phyloP scores from a whole-genome alignment of 768 basidiomycete genomes.

The Phanerochaete carnosa region DNA sequence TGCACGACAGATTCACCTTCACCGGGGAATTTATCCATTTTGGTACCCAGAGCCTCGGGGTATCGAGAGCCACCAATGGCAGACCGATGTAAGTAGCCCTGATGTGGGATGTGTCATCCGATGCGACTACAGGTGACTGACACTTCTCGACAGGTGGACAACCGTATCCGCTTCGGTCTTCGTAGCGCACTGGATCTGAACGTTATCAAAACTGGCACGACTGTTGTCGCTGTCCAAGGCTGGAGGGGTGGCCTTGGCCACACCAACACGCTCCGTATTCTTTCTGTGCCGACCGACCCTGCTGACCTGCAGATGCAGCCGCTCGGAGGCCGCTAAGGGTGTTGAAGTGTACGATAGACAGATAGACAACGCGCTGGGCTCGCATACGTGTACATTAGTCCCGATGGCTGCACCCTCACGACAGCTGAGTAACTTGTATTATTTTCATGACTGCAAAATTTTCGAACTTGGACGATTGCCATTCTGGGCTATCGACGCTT shows the following conservation, averaged over 20 bases:
- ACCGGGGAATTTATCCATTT: slow-evolving; percentile 96
- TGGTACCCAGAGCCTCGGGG: slow-evolving; percentile 96
- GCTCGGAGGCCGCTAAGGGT: slow-evolving; percentile 29
- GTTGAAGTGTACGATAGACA: not conserved
- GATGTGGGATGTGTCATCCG: not conserved
- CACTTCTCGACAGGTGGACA: slow-evolving; percentile 59
- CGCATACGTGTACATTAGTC: slow-evolving; percentile 2
- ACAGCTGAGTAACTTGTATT: not conserved
- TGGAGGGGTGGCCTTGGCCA: slow-evolving; percentile 98
- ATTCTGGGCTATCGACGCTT: not conserved
- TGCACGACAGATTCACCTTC: slow-evolving; percentile 92
- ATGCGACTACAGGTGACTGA: not conserved
- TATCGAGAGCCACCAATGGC: slow-evolving; percentile 87
- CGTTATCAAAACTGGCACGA: slow-evolving; percentile 84
- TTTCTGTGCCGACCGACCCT: slow-evolving; percentile 77
- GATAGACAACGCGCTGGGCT: not conserved
- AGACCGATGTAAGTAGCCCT: slow-evolving; percentile 76
- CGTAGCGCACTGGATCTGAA: slow-evolving; percentile 78
- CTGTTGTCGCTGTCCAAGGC: slow-evolving; percentile 95
- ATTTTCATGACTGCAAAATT: no score
- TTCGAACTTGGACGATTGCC: not conserved
- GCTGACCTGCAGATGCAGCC: slow-evolving; percentile 78
- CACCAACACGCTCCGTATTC: slow-evolving; percentile 85
- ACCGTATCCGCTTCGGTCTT: slow-evolving; percentile 87
- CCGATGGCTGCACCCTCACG: not conserved